Conservation (phyloP, 257 asterid species). For the Cruciata laevipes region DNA sequence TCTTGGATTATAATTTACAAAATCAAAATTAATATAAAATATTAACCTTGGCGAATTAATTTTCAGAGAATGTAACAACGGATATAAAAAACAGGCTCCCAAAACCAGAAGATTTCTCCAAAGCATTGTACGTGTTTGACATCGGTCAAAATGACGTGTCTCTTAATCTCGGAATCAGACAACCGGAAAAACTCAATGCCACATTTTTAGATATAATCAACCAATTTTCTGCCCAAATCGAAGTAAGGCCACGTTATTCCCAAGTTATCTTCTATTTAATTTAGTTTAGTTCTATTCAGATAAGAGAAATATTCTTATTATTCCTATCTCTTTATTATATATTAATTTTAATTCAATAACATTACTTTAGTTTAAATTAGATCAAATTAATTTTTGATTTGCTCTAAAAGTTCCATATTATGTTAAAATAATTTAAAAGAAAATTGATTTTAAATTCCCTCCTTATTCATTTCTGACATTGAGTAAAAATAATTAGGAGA, state of each 20-base stretch:
- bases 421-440: background rate
- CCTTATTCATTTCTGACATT: too few species aligned
- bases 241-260: too few species aligned
- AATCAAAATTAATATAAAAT: background rate
- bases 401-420: too few species aligned
- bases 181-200: slow-evolving; percentile 21
- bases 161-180: slow-evolving; percentile 20
- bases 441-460: too few species aligned
- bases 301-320: too few species aligned
- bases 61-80: slow-evolving; percentile 18
- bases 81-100: slow-evolving; percentile 36
- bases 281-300: too few species aligned
- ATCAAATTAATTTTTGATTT: too few species aligned
- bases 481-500: slow-evolving; percentile 19
- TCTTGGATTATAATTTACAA: background rate
- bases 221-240: slow-evolving; percentile 34
- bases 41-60: background rate
- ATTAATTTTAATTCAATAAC: too few species aligned
- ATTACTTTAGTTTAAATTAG: too few species aligned
- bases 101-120: slow-evolving; percentile 37
- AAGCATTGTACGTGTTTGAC: slow-evolving; percentile 48
- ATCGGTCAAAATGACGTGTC: slow-evolving; percentile 69
- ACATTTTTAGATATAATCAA: slow-evolving; percentile 29
- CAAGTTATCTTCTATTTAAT: too few species aligned
- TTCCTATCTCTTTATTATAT: too few species aligned